Percentiles rank a stretch among this genome's conserved stretches.
Evolutionary conservation across 2,329 filamentous ascomycete species (phyloP).

Genomic region (Zarea fungicola): DNA sequence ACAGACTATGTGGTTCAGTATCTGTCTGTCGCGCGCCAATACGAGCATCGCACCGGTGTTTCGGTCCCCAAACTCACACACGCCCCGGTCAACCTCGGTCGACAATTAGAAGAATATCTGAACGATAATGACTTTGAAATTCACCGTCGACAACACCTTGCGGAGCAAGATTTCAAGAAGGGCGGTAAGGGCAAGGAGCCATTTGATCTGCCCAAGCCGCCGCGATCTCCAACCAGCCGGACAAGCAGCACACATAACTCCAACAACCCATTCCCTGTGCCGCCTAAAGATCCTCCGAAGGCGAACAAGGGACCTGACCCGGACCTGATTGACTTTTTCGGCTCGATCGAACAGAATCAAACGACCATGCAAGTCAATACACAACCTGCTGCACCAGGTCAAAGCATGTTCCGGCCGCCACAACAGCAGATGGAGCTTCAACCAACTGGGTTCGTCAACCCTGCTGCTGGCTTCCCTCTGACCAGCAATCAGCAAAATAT

Average conservation of each 20-base stretch:
- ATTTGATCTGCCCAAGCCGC: conserved; percentile 30
- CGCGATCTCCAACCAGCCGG: conserved; percentile 26
- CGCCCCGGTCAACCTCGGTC: conserved; percentile 84
- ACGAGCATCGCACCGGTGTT: conserved; percentile 85
- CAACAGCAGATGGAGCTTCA: conserved; percentile 22
- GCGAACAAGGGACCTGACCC: conserved; percentile 60
- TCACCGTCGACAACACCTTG: conserved; percentile 85
- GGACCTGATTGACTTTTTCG: conserved; percentile 92
- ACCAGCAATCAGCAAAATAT: conserved; percentile 21
- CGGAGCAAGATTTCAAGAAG: conserved; percentile 72
- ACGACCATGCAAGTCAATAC: conserved; percentile 55
- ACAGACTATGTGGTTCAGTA: conserved; percentile 92
- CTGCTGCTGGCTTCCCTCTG: conserved; percentile 3
- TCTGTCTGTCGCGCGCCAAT: conserved; percentile 78
- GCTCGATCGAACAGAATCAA: conserved; percentile 85
- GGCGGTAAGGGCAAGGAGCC: conserved; percentile 35
- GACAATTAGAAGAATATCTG: conserved; percentile 88
- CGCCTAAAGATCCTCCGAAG: conserved; percentile 35
- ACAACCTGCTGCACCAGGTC: conserved; percentile 25
- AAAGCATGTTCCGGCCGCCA: conserved; percentile 27
- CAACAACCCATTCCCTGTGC: conserved; percentile 40
- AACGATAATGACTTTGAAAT: conserved; percentile 93
- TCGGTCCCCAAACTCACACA: conserved; percentile 97
- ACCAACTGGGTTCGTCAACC: conserved; percentile 9
- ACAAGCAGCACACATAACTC: conserved; percentile 16